These are phyloP conservation scores for Sporothrix schenckii DNA, from an alignment of 2,329 filamentous ascomycete genomes.

Conservation along the genomic window DNA sequence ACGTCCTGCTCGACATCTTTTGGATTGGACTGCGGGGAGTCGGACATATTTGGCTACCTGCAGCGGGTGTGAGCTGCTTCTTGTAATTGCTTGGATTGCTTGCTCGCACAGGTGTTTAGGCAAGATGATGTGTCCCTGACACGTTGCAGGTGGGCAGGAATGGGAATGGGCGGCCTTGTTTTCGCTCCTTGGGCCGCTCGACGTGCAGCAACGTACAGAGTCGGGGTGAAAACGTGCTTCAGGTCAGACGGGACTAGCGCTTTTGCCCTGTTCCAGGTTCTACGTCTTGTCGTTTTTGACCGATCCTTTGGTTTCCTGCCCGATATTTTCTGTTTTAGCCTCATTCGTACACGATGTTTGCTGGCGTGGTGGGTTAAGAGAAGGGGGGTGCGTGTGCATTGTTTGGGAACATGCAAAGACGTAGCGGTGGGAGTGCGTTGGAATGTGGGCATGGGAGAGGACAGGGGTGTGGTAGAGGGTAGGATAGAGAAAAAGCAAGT, in stretches of 20 bases:
- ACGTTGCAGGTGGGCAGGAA: constrained; percentile 61
- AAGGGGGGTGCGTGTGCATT: constrained; percentile 13
- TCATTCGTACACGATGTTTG: constrained; percentile 34
- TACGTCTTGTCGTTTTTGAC: constrained; percentile 38
- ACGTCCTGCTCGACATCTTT: constrained; percentile 93
- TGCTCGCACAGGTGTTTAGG: constrained; percentile 60
- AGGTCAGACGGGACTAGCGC: constrained; percentile 41
- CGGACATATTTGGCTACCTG: constrained; percentile 89
- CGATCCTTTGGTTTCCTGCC: constrained; percentile 44
- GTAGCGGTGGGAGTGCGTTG: constrained; percentile 42
- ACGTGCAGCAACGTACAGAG: constrained; percentile 51
- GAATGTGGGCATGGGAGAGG: constrained; percentile 33
- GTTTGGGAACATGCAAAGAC: constrained; percentile 24
- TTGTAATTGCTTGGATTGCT: constrained; percentile 59
- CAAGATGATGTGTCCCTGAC: constrained; percentile 63
- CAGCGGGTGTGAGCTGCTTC: constrained; percentile 66
- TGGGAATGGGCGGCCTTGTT: constrained; percentile 44
- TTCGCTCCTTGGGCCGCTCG: constrained; percentile 46
- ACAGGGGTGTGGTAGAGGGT: constrained; percentile 37
- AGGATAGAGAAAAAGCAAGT: constrained; percentile 31
- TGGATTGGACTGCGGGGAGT: constrained; percentile 79
- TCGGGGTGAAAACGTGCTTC: constrained; percentile 48
- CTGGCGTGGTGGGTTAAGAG: constrained; percentile 1
- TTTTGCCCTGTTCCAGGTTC: constrained; percentile 36
- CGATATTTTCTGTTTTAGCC: constrained; percentile 46